Percentiles rank a stretch among this genome's conserved stretches.
phyloP scores from a whole-genome alignment of 768 basidiomycete species.

The Galerina marginata region DNA sequence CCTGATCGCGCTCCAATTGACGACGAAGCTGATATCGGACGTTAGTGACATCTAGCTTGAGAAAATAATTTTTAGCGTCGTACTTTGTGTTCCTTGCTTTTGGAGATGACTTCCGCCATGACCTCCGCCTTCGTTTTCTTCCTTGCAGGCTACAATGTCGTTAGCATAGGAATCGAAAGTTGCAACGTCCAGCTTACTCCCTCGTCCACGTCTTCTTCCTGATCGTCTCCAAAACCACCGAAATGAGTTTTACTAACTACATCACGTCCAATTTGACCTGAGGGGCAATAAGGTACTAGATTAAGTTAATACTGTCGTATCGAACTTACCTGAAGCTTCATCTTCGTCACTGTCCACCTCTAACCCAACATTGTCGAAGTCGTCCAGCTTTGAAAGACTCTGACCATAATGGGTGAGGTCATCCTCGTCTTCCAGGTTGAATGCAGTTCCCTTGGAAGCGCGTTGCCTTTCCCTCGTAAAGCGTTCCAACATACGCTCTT shows the following conservation, averaged over 20 bases:
- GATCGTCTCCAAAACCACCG: slow-evolving; percentile 83
- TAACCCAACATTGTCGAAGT: slow-evolving; percentile 77
- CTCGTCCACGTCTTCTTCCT: slow-evolving; percentile 59
- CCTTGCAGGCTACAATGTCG: slow-evolving; percentile 62
- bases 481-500: slow-evolving; percentile 96
- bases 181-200: slow-evolving; percentile 35
- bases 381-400: slow-evolving; percentile 82
- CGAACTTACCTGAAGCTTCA: slow-evolving; percentile 42
- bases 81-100: slow-evolving; percentile 96
- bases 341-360: slow-evolving; percentile 63
- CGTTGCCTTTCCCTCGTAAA: slow-evolving; percentile 92
- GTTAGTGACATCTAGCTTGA: not conserved
- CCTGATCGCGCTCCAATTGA: slow-evolving; percentile 88
- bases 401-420: slow-evolving; percentile 93
- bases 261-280: slow-evolving; percentile 72
- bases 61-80: slow-evolving; percentile 18
- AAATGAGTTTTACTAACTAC: slow-evolving; percentile 79
- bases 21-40: slow-evolving; percentile 63
- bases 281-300: not conserved
- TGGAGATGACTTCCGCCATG: slow-evolving; percentile 97
- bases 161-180: slow-evolving; percentile 6
- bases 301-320: not conserved
- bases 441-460: slow-evolving; percentile 72
- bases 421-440: slow-evolving; percentile 92
- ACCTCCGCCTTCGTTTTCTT: slow-evolving; percentile 96